Base-by-base conservation (phyloP, 2,329 filamentous ascomycete species). In the Thermothelomyces thermophilus region DNA sequence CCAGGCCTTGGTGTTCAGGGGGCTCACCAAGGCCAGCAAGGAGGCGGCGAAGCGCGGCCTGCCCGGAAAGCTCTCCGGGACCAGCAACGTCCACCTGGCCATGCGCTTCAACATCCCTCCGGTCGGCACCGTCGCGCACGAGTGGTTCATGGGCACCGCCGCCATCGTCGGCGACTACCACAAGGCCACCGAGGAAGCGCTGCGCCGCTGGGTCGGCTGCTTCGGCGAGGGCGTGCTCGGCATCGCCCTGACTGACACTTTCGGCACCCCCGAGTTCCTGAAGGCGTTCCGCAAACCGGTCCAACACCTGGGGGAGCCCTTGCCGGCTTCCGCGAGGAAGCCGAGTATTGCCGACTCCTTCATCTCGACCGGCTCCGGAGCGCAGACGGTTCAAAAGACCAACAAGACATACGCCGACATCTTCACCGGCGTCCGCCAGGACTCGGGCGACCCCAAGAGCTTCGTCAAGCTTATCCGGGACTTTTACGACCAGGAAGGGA, bases 81-180 rank as follows among this genome's bases (percentile, higher is more conserved):
- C 91, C 0, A 97, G 90, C 67, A 98, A 98, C 63, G 93, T 98
- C 3, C 91, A 97, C 66, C 82, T 98, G 58, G 93, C 93, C 10
- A 95, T 95, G 89, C 86, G 89, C 62, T 91, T 95, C 68, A 83
- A 82, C 39, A 81, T 96, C 40, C 72, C 82, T 3, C 90, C 93
- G 0, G 80, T 97, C 11, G 93, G 93, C 5, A 98, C 93, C 0
- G 79, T 82, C 2, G 93, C 93, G 0, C 93, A 98, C 64, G 93
- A 98, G 70, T 98, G 93, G 93, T 97, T 96, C 73, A 98, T 98
- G 93, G 90, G 89, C 36, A 91, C 95, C 55, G 93, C 93, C 1
- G 90, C 93, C 34, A 89, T 96, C 59, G 87, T 85, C 4, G 78
- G 88, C 55, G 80, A 96, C 68, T 98, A 98, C 64, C 78, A 82